phyloP scores from a whole-genome alignment of 345 rosid genomes.

The Sisymbrium irio region DNA sequence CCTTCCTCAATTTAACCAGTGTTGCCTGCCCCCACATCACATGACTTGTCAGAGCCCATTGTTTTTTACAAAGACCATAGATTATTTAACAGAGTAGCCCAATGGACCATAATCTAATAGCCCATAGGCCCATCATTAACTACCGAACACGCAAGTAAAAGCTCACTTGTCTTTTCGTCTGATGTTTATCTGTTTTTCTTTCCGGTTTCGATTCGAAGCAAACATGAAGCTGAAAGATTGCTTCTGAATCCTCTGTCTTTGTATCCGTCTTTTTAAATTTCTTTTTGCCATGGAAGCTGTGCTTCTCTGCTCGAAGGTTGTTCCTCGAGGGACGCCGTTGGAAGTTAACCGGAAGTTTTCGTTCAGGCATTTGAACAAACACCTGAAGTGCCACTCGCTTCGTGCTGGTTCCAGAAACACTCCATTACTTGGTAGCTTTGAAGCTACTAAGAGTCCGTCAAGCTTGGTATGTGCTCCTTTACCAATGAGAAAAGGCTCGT shows the following conservation, averaged over 20 bases:
- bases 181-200: slow-evolving; percentile 5
- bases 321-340: slow-evolving; percentile 29
- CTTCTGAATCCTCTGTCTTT: slow-evolving; percentile 12
- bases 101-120: background rate
- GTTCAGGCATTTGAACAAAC: slow-evolving; percentile 70
- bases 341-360: slow-evolving; percentile 32
- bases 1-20: slow-evolving; percentile 12
- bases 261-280: background rate
- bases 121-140: background rate
- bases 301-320: slow-evolving; percentile 49
- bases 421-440: slow-evolving; percentile 20
- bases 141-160: background rate
- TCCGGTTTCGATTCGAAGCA: background rate
- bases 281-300: slow-evolving; percentile 57
- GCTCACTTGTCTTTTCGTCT: background rate
- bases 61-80: background rate
- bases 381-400: slow-evolving; percentile 25
- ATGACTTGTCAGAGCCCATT: slow-evolving; percentile 22
- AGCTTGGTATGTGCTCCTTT: slow-evolving; percentile 20
- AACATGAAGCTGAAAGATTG: slow-evolving; percentile 15
- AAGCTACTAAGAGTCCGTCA: slow-evolving; percentile 20
- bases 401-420: slow-evolving; percentile 18
- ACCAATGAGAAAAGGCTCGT: slow-evolving; percentile 32
- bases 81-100: background rate
- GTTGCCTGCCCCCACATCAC: background rate